Conservation (phyloP, 257 asterid genomes). For the Henckelia pumila region DNA sequence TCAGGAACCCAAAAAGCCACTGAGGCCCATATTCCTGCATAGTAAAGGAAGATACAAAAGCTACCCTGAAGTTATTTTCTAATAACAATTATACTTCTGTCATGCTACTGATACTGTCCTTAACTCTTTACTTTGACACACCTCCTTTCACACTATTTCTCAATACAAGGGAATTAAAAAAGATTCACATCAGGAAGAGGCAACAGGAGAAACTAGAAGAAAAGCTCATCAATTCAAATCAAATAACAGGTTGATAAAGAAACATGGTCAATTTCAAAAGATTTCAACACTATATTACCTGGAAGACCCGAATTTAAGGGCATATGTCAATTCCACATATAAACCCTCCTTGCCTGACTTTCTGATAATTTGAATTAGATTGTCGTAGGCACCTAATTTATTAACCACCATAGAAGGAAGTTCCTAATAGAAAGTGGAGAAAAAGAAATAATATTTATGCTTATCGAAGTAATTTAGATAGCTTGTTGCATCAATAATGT, state of each 20-base stretch:
- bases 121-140: slow-evolving; percentile 2
- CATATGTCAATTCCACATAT: slow-evolving; percentile 68
- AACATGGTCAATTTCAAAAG: slow-evolving; percentile 21
- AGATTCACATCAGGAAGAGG: slow-evolving; percentile 2
- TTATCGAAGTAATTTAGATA: slow-evolving; percentile 10
- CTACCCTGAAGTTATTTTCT: slow-evolving; percentile 1
- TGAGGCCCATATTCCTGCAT: background rate
- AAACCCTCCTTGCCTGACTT: slow-evolving; percentile 88
- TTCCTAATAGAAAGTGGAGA: slow-evolving; percentile 44
- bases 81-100: slow-evolving; percentile 14
- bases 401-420: slow-evolving; percentile 51
- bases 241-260: slow-evolving; percentile 19
- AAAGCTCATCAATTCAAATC: background rate
- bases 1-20: slow-evolving; percentile 13
- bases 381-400: slow-evolving; percentile 59
- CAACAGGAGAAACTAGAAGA: background rate
- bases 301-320: slow-evolving; percentile 68
- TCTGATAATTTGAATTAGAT: slow-evolving; percentile 57
- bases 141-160: slow-evolving; percentile 11
- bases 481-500: slow-evolving; percentile 15
- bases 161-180: slow-evolving; percentile 10
- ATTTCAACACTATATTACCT: slow-evolving; percentile 45
- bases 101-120: too few relatives aligned
- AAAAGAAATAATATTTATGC: slow-evolving; percentile 16
- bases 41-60: slow-evolving; percentile 21